A percentile compares a stretch with the other conserved stretches of the same genome.
Conservation (phyloP, 164 flowering plant genomes). For the Magnolia changhungtana region DNA sequence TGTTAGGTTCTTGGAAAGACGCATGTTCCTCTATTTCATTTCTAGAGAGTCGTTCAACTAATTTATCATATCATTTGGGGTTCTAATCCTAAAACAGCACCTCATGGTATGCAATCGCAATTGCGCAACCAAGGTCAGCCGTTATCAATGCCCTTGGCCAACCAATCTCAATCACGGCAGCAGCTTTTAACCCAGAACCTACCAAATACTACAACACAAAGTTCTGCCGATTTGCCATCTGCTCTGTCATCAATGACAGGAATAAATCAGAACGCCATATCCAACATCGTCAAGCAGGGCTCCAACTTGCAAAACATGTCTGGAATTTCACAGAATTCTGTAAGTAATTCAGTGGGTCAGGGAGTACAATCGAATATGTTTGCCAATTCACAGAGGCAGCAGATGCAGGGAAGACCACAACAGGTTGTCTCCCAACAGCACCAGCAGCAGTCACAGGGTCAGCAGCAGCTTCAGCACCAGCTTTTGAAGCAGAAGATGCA, state of each 20-base stretch:
- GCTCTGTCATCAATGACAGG: constrained; percentile 40
- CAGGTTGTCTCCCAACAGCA: constrained; percentile 38
- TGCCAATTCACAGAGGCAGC: constrained; percentile 56
- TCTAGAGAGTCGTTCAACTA: too few relatives aligned
- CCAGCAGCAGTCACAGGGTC: constrained; percentile 35
- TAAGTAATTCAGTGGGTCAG: constrained; percentile 57
- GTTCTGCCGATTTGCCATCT: constrained; percentile 48
- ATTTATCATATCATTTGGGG: not conserved
- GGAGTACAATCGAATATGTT: constrained; percentile 47
- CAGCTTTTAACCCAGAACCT: constrained; percentile 51
- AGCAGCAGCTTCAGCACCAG: constrained; percentile 35
- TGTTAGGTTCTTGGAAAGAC: too few relatives aligned
- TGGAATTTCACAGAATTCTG: constrained; percentile 46
- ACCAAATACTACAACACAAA: constrained; percentile 47
- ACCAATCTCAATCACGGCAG: constrained; percentile 61
- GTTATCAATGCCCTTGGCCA: constrained; percentile 42
- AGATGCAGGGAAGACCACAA: constrained; percentile 58
- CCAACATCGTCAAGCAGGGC: constrained; percentile 47
- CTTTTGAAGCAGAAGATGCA: constrained; percentile 41
- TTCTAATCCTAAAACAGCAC: not conserved
- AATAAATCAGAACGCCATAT: constrained; percentile 44
- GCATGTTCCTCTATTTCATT: too few relatives aligned
- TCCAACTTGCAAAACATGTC: constrained; percentile 56
- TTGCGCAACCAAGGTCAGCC: constrained; percentile 49
- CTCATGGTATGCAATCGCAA: constrained; percentile 44